Percentiles rank a stretch among this genome's conserved stretches.
These are phyloP conservation scores for Malassezia pachydermatis DNA, from an alignment of 1,284 basidiomycete species.

Conservation along the genomic window DNA sequence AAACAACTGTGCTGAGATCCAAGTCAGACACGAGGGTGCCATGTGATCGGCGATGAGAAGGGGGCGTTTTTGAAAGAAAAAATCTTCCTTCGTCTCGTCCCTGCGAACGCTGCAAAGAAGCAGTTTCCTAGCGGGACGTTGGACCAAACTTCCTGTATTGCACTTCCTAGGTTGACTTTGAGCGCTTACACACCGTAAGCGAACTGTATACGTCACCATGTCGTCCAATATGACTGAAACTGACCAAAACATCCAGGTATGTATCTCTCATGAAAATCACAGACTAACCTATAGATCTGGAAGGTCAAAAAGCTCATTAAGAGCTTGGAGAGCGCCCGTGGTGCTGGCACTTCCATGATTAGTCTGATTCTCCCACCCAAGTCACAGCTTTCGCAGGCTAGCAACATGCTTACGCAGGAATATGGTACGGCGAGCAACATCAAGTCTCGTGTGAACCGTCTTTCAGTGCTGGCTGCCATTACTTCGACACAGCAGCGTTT, in stretches of 20 bases:
- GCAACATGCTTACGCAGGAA: constrained; percentile 93
- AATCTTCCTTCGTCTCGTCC: neutral
- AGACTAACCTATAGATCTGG: constrained; percentile 52
- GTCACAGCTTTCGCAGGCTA: constrained; percentile 90
- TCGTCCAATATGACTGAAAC: constrained; percentile 15
- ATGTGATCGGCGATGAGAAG: neutral
- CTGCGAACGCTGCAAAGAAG: no score
- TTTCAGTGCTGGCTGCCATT: constrained; percentile 94
- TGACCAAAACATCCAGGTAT: constrained; percentile 20
- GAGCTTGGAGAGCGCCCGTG: constrained; percentile 43
- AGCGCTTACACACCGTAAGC: neutral
- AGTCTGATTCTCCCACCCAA: constrained; percentile 86
- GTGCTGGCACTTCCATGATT: constrained; percentile 97
- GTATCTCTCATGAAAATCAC: neutral
- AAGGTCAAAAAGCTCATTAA: constrained; percentile 79
- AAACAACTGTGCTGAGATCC: neutral
- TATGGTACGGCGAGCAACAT: constrained; percentile 81
- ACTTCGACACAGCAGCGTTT: constrained; percentile 97
- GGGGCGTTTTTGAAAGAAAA: constrained; percentile 8
- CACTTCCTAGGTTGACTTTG: neutral
- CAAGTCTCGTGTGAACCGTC: constrained; percentile 95
- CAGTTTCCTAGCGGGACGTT: neutral
- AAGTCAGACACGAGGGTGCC: neutral
- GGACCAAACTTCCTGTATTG: neutral
- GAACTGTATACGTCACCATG: constrained; percentile 6